These are phyloP conservation scores for Rosellinia necatrix DNA, from an alignment of 2,329 filamentous ascomycete species.

Conservation along the genomic window DNA sequence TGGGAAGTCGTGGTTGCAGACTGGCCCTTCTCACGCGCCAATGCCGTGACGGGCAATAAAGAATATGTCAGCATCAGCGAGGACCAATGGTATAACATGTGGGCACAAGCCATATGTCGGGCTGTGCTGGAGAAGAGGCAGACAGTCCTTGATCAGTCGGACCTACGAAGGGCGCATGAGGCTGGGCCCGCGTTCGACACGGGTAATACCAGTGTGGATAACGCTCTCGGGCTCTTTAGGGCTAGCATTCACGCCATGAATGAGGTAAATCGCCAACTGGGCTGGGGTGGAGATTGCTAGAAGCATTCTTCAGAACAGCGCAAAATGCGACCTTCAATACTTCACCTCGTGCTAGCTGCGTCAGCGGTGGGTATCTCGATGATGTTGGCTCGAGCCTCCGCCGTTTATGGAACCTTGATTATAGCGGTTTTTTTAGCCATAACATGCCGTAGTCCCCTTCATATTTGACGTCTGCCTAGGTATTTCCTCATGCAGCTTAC, in stretches of 20 bases:
- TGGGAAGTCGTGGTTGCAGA: conserved; percentile 67
- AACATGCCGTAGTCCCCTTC: not conserved
- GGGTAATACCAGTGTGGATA: conserved; percentile 47
- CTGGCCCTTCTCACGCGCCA: conserved; percentile 59
- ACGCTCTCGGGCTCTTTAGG: conserved; percentile 48
- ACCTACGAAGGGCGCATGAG: conserved; percentile 53
- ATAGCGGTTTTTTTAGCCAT: conserved; percentile 6
- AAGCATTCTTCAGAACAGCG: conserved; percentile 13
- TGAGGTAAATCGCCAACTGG: conserved; percentile 57
- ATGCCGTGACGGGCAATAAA: conserved; percentile 43
- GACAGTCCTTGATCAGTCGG: conserved; percentile 59
- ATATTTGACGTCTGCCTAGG: not conserved
- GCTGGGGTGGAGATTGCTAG: conserved; percentile 52
- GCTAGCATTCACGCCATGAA: conserved; percentile 57
- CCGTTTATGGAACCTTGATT: conserved; percentile 5
- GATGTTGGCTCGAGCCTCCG: conserved; percentile 4
- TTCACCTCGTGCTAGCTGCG: conserved; percentile 12
- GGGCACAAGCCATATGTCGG: conserved; percentile 62
- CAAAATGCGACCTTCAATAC: not conserved
- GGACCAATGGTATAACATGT: conserved; percentile 66
- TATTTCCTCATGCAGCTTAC: no score
- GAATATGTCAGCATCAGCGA: conserved; percentile 60
- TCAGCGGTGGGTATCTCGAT: not conserved
- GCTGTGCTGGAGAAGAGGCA: conserved; percentile 63
- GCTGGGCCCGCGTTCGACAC: conserved; percentile 45